Evolutionary conservation across 371 early-diverging fungal species (phyloP), one percentile per base, ranked within the genome.

Genomic region (Mucor lusitanicus): DNA sequence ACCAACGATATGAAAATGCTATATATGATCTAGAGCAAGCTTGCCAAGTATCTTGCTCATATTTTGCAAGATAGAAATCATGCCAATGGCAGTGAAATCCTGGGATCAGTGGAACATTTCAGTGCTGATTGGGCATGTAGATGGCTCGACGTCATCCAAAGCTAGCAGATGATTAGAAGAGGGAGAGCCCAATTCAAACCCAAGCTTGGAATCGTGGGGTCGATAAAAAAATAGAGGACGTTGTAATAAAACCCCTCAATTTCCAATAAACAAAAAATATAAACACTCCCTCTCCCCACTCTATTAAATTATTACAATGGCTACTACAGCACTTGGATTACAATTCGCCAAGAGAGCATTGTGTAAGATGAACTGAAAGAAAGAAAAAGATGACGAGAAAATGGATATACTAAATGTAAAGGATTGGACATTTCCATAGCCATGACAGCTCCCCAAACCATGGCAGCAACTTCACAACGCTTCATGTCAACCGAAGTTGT

Each of bases 301-400:
- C 81, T 80, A 71, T 59, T 35, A 59, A 64, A 56, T 63, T 56
- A 66, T 53, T 63, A 65, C 57, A 65, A 69, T 59, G 72, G 77
- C 75, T 70, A 73, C 77, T 67, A 72, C 80, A 64, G 77, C 78
- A 71, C 75, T 83, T 68, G 84, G 84, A 73, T 76, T 83, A 71
- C 76, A 81, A 50, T 62, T 79, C 59, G 84, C 84, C 44, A 80
- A 79, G 71, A 76, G 79, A 65, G 80, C 81, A 59, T 68, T 81
- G 74, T 71, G 84, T 83, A 81, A 77, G 79, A 37, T 60, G 27
- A 23, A 33, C 6, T 37, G 46, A 42, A 42, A 33, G 40, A 40
- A 1, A 33, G 33, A 59, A 23, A 46, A 27, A 50, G 59, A 48
- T 17, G 28, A 25, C 19, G 30, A 57, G 40, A 57, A 32, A 70